A percentile compares a stretch with the other conserved stretches of the same genome.
phyloP scores from a whole-genome alignment of 257 asterid genomes.

The Thymus quinquecostatus region DNA sequence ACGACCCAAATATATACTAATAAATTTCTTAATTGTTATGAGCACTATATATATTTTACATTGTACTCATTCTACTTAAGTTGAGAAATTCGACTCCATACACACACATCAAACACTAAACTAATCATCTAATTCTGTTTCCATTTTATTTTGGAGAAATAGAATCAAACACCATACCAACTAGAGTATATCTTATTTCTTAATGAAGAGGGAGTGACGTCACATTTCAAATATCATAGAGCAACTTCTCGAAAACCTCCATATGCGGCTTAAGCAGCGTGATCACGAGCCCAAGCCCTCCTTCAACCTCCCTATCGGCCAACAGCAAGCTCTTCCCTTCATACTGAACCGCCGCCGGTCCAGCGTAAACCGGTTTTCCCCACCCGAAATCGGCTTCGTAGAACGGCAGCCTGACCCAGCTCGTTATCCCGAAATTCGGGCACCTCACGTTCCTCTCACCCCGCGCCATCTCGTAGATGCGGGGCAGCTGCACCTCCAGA shows the following conservation, averaged over 20 bases:
- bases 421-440: slow-evolving; percentile 61
- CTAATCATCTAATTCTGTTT: no score
- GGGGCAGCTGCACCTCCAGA: slow-evolving; percentile 47
- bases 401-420: slow-evolving; percentile 66
- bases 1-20: no score
- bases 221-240: slow-evolving; percentile 37
- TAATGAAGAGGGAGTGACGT: no score
- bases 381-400: slow-evolving; percentile 79
- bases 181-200: no score
- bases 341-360: slow-evolving; percentile 51
- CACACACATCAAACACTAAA: no score
- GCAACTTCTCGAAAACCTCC: slow-evolving; percentile 50
- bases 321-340: slow-evolving; percentile 58
- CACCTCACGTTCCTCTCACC: slow-evolving; percentile 46
- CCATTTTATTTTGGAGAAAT: no score
- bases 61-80: no score
- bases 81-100: no score
- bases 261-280: slow-evolving; percentile 54
- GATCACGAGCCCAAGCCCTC: slow-evolving; percentile 49
- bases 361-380: slow-evolving; percentile 60
- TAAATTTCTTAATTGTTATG: no score
- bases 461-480: slow-evolving; percentile 25
- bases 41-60: no score
- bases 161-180: no score
- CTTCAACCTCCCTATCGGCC: slow-evolving; percentile 52